These are phyloP conservation scores for Colletotrichum chrysophilum DNA, from an alignment of 2,329 filamentous ascomycete species.

Conservation along the genomic window DNA sequence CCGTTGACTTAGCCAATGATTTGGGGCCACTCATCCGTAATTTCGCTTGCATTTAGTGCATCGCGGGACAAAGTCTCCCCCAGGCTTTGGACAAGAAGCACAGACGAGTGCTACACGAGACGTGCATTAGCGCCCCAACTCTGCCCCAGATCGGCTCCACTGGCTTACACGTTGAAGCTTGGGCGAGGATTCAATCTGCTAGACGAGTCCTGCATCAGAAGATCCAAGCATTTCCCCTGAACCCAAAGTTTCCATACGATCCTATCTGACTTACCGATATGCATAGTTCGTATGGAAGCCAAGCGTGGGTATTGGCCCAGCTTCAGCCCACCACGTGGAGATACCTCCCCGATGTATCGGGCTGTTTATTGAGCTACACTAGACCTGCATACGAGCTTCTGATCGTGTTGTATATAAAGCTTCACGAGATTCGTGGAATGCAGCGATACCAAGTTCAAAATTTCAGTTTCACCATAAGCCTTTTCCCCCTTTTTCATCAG, in stretches of 20 bases:
- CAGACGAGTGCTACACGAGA: background rate
- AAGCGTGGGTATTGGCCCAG: background rate
- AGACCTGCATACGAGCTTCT: background rate
- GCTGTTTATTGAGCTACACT: background rate
- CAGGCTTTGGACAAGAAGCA: background rate
- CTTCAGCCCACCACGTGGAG: background rate
- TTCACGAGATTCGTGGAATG: background rate
- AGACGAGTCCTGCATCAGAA: background rate
- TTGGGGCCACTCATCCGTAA: background rate
- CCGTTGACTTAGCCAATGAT: background rate
- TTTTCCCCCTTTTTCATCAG: background rate
- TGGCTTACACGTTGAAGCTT: background rate
- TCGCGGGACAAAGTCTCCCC: too few species aligned
- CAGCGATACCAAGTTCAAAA: accelerated
- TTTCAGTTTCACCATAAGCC: background rate
- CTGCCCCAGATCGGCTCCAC: background rate
- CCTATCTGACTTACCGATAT: background rate
- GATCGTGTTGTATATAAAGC: background rate
- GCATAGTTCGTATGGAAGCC: background rate
- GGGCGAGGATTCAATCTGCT: background rate
- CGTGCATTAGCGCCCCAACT: background rate
- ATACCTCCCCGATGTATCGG: accelerated
- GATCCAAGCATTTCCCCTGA: background rate
- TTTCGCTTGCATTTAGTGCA: background rate
- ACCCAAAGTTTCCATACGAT: background rate